These are phyloP conservation scores for Annulohypoxylon truncatum DNA, from an alignment of 2,329 filamentous ascomycete species.

Conservation along the genomic window DNA sequence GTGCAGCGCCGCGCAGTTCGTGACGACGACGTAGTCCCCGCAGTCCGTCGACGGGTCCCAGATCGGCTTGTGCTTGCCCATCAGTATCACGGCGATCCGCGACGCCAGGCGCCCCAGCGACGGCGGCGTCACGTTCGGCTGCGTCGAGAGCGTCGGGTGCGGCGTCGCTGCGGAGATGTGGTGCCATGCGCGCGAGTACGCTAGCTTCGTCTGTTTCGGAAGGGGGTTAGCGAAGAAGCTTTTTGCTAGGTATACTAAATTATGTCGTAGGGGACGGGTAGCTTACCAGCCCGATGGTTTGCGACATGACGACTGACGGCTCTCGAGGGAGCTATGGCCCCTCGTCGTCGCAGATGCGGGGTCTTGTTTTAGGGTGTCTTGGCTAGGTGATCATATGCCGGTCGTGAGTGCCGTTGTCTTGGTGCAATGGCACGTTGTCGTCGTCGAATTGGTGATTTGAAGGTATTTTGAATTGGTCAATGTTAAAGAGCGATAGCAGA, in stretches of 20 bases:
- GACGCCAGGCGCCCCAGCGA: slow-evolving; percentile 91
- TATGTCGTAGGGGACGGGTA: not conserved
- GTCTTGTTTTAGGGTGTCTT: not conserved
- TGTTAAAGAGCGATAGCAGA: slow-evolving; percentile 25
- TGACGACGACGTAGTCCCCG: slow-evolving; percentile 97
- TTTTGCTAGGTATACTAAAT: too few relatives aligned
- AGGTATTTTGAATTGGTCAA: not conserved
- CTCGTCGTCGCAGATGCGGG: slow-evolving; percentile 23
- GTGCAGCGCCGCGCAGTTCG: slow-evolving; percentile 86
- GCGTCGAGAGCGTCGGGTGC: slow-evolving; percentile 70
- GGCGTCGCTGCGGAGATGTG: slow-evolving; percentile 77
- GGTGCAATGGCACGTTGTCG: slow-evolving; percentile 25
- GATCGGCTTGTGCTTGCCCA: slow-evolving; percentile 99
- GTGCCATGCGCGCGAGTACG: slow-evolving; percentile 97
- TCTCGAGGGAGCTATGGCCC: slow-evolving; percentile 44
- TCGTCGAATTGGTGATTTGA: slow-evolving; percentile 28
- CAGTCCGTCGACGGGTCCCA: slow-evolving; percentile 98
- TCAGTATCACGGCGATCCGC: slow-evolving; percentile 85
- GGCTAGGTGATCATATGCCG: slow-evolving; percentile 7
- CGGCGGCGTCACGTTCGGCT: slow-evolving; percentile 70
- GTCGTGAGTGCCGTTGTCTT: not conserved
- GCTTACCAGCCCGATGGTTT: slow-evolving; percentile 79
- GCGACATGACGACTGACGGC: slow-evolving; percentile 72
- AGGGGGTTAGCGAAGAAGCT: slow-evolving; percentile 4
- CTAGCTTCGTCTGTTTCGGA: slow-evolving; percentile 82